phyloP scores from a whole-genome alignment of 2,329 filamentous ascomycete genomes.

The Verticillium longisporum region DNA sequence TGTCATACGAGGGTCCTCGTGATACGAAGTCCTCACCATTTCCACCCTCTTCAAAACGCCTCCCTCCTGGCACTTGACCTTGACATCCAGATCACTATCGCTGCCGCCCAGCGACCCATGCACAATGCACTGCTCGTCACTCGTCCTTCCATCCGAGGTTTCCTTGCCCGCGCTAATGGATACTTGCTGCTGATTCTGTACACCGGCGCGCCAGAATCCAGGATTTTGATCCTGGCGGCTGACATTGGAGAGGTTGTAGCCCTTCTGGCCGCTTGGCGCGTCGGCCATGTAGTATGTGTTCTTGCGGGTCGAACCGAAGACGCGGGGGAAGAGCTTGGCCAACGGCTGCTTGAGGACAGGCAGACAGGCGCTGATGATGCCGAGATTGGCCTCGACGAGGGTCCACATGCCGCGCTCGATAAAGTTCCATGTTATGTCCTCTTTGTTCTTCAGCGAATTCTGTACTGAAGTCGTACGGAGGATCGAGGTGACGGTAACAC shows the following conservation, averaged over 20 bases:
- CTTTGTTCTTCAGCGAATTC: constrained; percentile 12
- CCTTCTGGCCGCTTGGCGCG: background rate
- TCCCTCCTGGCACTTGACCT: background rate
- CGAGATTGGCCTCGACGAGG: constrained; percentile 8
- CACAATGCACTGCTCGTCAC: background rate
- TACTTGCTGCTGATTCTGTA: background rate
- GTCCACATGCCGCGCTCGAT: background rate
- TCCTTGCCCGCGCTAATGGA: background rate
- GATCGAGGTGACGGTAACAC: constrained; percentile 18
- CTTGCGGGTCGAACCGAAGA: background rate
- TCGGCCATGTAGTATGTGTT: background rate
- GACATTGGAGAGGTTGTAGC: background rate
- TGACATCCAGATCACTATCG: background rate
- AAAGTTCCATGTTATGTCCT: constrained; percentile 10
- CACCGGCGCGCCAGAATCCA: background rate
- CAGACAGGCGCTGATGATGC: constrained; percentile 10
- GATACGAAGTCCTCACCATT: background rate
- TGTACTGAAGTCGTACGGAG: constrained; percentile 19
- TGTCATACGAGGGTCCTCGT: background rate
- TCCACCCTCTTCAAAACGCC: background rate
- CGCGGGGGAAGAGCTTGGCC: background rate
- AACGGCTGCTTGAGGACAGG: constrained; percentile 6
- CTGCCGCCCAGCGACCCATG: background rate
- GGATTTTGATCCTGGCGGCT: background rate
- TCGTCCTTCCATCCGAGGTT: background rate